Evolutionary conservation across 257 asterid species (phyloP), one percentile per base, ranked within the genome.

Genomic region (Fraxinus pennsylvanica): DNA sequence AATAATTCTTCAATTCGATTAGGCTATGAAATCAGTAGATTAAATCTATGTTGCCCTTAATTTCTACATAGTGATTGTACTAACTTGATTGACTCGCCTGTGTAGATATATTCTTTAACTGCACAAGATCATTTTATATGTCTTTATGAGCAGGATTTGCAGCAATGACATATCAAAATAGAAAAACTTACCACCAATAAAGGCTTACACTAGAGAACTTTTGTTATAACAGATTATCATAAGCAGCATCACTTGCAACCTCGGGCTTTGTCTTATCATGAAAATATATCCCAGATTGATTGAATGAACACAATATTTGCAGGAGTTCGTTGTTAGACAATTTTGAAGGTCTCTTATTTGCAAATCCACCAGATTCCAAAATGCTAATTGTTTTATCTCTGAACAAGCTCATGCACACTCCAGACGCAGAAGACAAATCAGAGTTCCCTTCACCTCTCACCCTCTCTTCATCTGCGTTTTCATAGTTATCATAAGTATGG

Each of bases 291-390:
- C 97, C 96, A 73, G 88, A 88, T 81, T 82, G 90, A 83, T 94
- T 94, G 45, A 94, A 80, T 71, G 87, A 68, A 74, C 85, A 86
- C 77, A 91, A 81, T 88, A 91, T 76, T 74, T 80, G 80, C 65
- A 90, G 74, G 79, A 92, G 84, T 74, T 92, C 97, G 57, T 87
- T 86, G 0, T 89, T 86, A 0, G 92, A 82, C 79, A 93, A 81
- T 82, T 96, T 96, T n/a, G 93, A 78, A 43, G 99, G 96, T 81
- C 99, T 93, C 89, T 91, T 93, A 47, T 93, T 91, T 84, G 69
- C 83, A 82, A 84, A 93, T 29, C 90, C 91, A 80, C 91, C 71
- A 2, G 85, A 74, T 67, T 86, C 91, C 69, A 95, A 81, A 73
- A 89, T 69, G 7, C 81, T 82, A 9, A 81, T 43, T 3, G 92